Evolutionary conservation across 2,329 filamentous ascomycete genomes (phyloP).

Genomic region (Aspergillus pseudotamarii): DNA sequence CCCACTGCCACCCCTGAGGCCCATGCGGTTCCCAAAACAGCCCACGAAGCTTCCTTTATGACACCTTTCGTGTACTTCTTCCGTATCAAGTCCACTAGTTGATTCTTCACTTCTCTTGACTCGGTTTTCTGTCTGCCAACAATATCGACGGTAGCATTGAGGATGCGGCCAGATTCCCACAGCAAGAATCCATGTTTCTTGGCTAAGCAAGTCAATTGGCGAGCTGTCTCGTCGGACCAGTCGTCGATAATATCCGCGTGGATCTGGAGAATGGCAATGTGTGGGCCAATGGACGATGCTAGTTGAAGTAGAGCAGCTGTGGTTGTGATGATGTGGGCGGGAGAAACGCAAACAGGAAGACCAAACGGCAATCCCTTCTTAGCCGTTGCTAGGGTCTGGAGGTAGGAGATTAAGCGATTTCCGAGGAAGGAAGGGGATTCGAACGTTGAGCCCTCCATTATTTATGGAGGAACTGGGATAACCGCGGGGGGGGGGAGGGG

Average conservation of each 20-base stretch:
- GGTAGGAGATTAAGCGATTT: slow-evolving; percentile 42
- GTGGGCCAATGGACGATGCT: slow-evolving; percentile 61
- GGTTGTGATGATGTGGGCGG: slow-evolving; percentile 61
- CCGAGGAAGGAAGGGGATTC: slow-evolving; percentile 26
- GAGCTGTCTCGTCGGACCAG: slow-evolving; percentile 59
- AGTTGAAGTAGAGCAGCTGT: slow-evolving; percentile 58
- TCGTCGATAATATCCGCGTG: slow-evolving; percentile 65
- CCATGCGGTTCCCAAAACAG: slow-evolving; percentile 43
- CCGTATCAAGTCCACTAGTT: slow-evolving; percentile 37
- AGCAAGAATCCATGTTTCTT: slow-evolving; percentile 42
- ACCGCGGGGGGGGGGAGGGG: not conserved
- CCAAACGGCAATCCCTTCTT: slow-evolving; percentile 43
- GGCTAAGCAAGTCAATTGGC: slow-evolving; percentile 37
- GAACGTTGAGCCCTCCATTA: slow-evolving; percentile 21
- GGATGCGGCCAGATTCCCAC: slow-evolving; percentile 45
- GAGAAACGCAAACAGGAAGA: slow-evolving; percentile 46
- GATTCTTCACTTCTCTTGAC: slow-evolving; percentile 33
- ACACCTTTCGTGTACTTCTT: slow-evolving; percentile 44
- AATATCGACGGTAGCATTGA: slow-evolving; percentile 40
- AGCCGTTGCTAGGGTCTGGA: slow-evolving; percentile 34
- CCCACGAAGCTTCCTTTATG: slow-evolving; percentile 42
- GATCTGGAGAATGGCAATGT: slow-evolving; percentile 63
- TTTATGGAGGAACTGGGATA: not conserved
- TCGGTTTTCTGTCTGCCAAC: slow-evolving; percentile 31
- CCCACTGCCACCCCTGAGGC: slow-evolving; percentile 38